A percentile compares a stretch with the other conserved stretches of the same genome.
Evolutionary conservation across 2,329 filamentous ascomycete species (phyloP).

Genomic region (Epichloe uncinata): DNA sequence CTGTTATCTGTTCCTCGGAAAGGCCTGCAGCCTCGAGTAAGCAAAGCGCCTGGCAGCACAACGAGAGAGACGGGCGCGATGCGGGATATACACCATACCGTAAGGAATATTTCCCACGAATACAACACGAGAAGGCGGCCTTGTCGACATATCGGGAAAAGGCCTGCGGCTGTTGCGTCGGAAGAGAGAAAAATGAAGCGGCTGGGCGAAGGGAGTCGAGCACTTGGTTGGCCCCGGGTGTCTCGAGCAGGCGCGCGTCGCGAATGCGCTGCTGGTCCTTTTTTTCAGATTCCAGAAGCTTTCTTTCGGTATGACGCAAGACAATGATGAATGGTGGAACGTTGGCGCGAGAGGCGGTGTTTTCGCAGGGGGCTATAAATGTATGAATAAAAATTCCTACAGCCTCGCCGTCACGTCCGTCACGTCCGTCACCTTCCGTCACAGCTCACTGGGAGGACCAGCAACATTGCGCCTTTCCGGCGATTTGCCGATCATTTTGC

Average conservation of each 20-base stretch:
- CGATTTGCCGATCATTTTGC: conserved; percentile 8
- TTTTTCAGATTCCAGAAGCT: neutral
- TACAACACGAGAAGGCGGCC: conserved; percentile 64
- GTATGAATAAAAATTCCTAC: neutral
- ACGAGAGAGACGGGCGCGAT: neutral
- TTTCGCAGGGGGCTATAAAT: neutral
- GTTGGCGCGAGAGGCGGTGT: neutral
- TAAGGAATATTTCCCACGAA: conserved; percentile 84
- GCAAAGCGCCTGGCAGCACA: conserved; percentile 1
- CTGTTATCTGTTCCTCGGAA: conserved; percentile 89
- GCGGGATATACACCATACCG: conserved; percentile 31
- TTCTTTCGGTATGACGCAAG: neutral
- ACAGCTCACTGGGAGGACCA: neutral
- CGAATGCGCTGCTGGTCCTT: neutral
- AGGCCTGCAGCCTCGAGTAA: conserved; percentile 47
- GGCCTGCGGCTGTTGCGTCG: neutral
- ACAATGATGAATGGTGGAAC: neutral
- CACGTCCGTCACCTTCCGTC: neutral
- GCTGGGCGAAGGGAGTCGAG: neutral
- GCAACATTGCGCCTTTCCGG: conserved; percentile 4
- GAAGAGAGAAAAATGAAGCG: neutral
- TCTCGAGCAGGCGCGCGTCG: neutral
- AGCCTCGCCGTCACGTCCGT: neutral
- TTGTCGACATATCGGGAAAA: conserved; percentile 44
- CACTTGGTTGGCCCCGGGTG: neutral